phyloP scores from a whole-genome alignment of 192 early-diverging fungal genomes.

The Lunasporangiospora selenospora region DNA sequence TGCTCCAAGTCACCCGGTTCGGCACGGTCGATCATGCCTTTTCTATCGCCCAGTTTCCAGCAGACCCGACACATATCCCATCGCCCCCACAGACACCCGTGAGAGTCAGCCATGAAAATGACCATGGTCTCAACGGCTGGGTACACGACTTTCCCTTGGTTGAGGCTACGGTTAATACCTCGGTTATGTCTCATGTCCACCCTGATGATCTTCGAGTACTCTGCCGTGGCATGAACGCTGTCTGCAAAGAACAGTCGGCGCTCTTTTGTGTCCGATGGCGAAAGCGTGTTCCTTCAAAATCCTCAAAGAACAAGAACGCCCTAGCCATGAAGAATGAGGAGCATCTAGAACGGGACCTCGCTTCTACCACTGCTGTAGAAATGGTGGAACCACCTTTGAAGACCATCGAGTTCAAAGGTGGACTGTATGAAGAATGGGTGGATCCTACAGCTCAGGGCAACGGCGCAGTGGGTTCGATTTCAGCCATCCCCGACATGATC shows the following conservation, averaged over 20 bases:
- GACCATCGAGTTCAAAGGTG: conserved; percentile 33
- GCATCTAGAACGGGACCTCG: background rate
- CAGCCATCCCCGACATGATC: no score
- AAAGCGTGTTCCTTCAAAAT: background rate
- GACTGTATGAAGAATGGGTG: conserved; percentile 34
- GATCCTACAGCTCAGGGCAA: no score
- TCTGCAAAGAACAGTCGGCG: conserved; percentile 18
- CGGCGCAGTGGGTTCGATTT: no score
- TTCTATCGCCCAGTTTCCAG: conserved; percentile 5
- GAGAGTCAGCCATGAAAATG: no score
- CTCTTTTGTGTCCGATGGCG: conserved; percentile 28
- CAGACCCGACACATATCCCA: background rate
- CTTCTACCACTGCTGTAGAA: background rate
- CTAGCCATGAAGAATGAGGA: no score
- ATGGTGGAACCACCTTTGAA: background rate
- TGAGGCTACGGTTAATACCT: conserved; percentile 13
- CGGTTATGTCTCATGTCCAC: conserved; percentile 28
- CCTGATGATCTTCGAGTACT: conserved; percentile 27
- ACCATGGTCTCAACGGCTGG: background rate
- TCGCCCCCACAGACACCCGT: background rate
- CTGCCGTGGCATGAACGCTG: conserved; percentile 20
- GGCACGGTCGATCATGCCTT: conserved; percentile 37
- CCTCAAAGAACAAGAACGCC: background rate
- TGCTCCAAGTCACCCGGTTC: conserved; percentile 37
- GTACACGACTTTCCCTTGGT: background rate